These are phyloP conservation scores for Lenzites betulinus DNA, from an alignment of 768 basidiomycete genomes.

Conservation along the genomic window DNA sequence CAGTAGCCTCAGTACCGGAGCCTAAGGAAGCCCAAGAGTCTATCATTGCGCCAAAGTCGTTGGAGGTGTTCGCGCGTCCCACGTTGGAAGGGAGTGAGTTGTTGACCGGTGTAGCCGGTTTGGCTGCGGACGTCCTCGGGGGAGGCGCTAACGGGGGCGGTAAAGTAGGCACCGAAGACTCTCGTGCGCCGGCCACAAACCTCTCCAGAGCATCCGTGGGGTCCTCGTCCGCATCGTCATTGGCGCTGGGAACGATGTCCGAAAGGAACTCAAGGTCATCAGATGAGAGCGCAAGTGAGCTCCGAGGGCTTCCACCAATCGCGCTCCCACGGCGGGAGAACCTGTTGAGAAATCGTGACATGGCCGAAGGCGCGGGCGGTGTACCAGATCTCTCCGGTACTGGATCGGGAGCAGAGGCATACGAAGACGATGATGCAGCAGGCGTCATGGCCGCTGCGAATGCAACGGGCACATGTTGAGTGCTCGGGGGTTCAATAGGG, in stretches of 20 bases:
- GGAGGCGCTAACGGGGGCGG: conserved; percentile 25
- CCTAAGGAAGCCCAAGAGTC: conserved; percentile 5
- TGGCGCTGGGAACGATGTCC: conserved; percentile 60
- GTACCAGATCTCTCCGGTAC: conserved; percentile 19
- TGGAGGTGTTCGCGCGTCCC: not conserved
- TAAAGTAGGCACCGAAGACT: conserved; percentile 25
- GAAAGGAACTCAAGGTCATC: conserved; percentile 84
- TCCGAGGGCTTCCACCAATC: conserved; percentile 40
- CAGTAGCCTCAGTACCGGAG: conserved; percentile 1
- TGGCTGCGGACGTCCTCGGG: not conserved
- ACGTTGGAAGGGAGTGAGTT: not conserved
- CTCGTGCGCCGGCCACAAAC: conserved; percentile 43
- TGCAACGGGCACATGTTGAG: not conserved
- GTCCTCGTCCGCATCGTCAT: conserved; percentile 41
- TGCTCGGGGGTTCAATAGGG: not conserved
- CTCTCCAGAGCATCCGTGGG: conserved; percentile 39
- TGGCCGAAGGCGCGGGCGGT: conserved; percentile 53
- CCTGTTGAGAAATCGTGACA: conserved; percentile 80
- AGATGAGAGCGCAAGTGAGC: conserved; percentile 69
- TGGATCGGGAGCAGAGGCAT: conserved; percentile 26
- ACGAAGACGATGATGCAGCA: conserved; percentile 17
- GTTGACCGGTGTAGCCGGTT: not conserved
- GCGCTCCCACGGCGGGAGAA: conserved; percentile 59
- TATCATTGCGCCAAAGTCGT: conserved; percentile 25
- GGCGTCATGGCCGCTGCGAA: not conserved